Conservation (phyloP, 2,329 filamentous ascomycete species). For the Alternaria postmessia region DNA sequence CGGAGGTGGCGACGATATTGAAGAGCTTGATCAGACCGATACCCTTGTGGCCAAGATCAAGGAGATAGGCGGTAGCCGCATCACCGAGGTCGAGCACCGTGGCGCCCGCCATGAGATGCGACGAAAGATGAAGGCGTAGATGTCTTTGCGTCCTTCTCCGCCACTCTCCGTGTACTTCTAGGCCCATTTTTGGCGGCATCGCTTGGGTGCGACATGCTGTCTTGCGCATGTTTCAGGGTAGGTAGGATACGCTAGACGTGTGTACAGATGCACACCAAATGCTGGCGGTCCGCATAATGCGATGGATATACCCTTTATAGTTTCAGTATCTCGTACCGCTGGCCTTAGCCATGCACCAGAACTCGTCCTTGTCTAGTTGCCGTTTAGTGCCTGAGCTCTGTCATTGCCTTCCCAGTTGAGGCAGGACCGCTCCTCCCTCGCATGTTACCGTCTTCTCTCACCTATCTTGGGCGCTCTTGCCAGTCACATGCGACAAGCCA, state of each 20-base stretch:
- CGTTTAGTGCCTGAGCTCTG: neutral
- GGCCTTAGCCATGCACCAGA: neutral
- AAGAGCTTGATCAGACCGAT: slow-evolving; percentile 68
- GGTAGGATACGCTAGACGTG: slow-evolving; percentile 19
- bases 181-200: neutral
- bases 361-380: neutral
- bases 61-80: slow-evolving; percentile 74
- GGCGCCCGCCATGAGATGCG: slow-evolving; percentile 20
- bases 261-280: slow-evolving; percentile 10
- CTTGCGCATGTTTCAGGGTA: neutral
- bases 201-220: neutral
- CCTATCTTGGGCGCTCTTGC: neutral
- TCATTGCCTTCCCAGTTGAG: neutral
- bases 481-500: neutral
- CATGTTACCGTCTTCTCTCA: neutral
- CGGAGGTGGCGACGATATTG: slow-evolving; percentile 87
- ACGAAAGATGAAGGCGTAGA: slow-evolving; percentile 16
- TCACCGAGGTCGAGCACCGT: slow-evolving; percentile 50
- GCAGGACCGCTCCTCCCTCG: neutral
- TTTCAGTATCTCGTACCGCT: slow-evolving; percentile 11
- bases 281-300: slow-evolving; percentile 6
- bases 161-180: slow-evolving; percentile 7
- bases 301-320: slow-evolving; percentile 28
- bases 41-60: slow-evolving; percentile 76
- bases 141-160: neutral